Evolutionary conservation across 495 filamentous ascomycete species (phyloP).

Genomic region (Penicillium lividum): DNA sequence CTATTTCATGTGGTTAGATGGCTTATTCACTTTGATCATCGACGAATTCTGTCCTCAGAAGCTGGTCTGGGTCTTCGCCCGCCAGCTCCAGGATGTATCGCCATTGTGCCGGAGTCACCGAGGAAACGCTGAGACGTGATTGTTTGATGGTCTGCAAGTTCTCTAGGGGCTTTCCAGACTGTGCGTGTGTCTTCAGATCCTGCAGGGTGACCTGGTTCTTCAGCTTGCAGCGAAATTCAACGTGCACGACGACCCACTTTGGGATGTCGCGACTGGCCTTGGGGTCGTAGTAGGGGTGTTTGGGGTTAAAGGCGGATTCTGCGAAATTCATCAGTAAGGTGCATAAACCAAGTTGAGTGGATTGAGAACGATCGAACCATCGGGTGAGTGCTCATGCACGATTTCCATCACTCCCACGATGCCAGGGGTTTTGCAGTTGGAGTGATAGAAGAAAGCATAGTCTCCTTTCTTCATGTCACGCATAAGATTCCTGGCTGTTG

Average conservation of each 20-base stretch:
- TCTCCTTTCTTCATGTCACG: constrained; percentile 89
- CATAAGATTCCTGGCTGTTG: constrained; percentile 77
- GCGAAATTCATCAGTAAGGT: constrained; percentile 9
- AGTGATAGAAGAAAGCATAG: constrained; percentile 95
- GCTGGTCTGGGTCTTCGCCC: constrained; percentile 21
- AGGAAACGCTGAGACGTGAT: constrained; percentile 78
- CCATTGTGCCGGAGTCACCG: constrained; percentile 74
- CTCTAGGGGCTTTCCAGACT: constrained; percentile 64
- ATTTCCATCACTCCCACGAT: constrained; percentile 95
- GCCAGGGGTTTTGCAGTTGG: constrained; percentile 87
- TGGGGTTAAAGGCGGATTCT: constrained; percentile 80
- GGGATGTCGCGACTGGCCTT: constrained; percentile 72
- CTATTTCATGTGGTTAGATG: neutral
- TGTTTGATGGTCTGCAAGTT: constrained; percentile 82
- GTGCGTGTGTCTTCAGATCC: constrained; percentile 65
- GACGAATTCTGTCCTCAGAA: neutral
- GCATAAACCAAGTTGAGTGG: neutral
- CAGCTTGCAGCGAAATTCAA: constrained; percentile 82
- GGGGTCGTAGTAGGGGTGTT: constrained; percentile 80
- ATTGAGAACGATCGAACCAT: constrained; percentile 56
- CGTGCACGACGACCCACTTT: constrained; percentile 87
- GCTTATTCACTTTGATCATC: neutral
- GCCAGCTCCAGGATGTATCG: constrained; percentile 65
- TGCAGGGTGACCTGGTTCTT: constrained; percentile 66
- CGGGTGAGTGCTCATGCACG: constrained; percentile 74